Evolutionary conservation across 257 asterid genomes (phyloP).

Genomic region (Przewalskia tangutica): DNA sequence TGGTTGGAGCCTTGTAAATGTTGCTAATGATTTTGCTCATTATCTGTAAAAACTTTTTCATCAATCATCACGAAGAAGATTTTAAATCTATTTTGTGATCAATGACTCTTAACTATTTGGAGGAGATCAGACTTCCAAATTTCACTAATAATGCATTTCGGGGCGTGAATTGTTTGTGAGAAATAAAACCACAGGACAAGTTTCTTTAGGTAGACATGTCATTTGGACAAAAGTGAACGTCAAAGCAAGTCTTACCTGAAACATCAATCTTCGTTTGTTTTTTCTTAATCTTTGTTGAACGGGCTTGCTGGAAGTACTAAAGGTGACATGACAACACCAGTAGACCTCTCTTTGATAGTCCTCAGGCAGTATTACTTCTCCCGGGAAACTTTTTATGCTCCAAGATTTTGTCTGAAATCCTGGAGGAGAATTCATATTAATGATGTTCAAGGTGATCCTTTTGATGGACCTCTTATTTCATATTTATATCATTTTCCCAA

Average conservation of each 20-base stretch:
- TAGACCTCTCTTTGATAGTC: background rate
- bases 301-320: background rate
- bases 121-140: background rate
- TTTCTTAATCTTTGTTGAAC: background rate
- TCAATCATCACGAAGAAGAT: background rate
- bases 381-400: background rate
- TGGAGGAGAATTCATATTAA: background rate
- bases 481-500: background rate
- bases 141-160: background rate
- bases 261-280: background rate
- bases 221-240: background rate
- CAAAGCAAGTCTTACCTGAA: background rate
- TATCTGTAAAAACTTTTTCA: background rate
- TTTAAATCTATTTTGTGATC: background rate
- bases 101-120: background rate
- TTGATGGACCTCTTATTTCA: background rate
- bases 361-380: background rate
- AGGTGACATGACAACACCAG: background rate
- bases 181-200: background rate
- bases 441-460: background rate
- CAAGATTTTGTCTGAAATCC: background rate
- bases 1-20: slow-evolving; percentile 54
- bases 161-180: background rate
- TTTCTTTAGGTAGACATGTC: background rate
- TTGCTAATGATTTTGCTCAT: slow-evolving; percentile 7